Percentiles rank a stretch among this genome's conserved stretches.
Evolutionary conservation across 2,329 filamentous ascomycete genomes (phyloP).

Genomic region (Parafenestella ontariensis): DNA sequence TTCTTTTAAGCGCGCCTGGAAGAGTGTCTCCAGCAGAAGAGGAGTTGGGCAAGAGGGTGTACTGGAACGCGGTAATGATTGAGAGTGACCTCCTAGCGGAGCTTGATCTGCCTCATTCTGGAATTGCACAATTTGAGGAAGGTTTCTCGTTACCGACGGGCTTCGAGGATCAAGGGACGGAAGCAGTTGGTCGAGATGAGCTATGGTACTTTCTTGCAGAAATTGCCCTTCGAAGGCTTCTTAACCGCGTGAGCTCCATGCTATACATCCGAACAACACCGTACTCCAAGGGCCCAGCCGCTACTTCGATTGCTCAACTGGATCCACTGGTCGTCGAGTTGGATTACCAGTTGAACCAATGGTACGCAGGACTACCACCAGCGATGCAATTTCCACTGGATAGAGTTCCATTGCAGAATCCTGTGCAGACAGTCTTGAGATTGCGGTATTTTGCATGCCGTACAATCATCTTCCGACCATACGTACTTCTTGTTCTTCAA

Average conservation of each 20-base stretch:
- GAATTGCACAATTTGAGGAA: constrained; percentile 83
- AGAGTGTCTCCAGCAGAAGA: constrained; percentile 73
- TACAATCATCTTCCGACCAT: constrained; percentile 85
- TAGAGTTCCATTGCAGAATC: constrained; percentile 70
- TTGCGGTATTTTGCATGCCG: constrained; percentile 84
- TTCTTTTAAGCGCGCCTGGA: constrained; percentile 76
- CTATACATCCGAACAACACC: constrained; percentile 73
- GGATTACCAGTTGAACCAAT: constrained; percentile 82
- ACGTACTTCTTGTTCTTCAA: constrained; percentile 79
- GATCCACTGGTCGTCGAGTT: constrained; percentile 81
- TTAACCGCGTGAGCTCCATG: constrained; percentile 80
- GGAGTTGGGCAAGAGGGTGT: constrained; percentile 78
- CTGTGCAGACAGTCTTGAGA: constrained; percentile 79
- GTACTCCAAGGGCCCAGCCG: constrained; percentile 47
- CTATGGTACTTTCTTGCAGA: constrained; percentile 88
- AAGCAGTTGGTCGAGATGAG: constrained; percentile 74
- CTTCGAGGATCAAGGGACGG: constrained; percentile 73
- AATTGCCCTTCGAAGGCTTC: constrained; percentile 76
- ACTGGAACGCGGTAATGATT: constrained; percentile 83
- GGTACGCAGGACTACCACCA: constrained; percentile 79
- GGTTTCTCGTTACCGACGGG: constrained; percentile 78
- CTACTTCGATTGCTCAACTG: constrained; percentile 73
- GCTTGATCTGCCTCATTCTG: constrained; percentile 81
- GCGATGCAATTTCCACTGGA: constrained; percentile 80
- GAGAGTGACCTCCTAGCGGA: constrained; percentile 81